Percentiles rank a stretch among this genome's conserved stretches.
Conservation (phyloP, 495 filamentous ascomycete species). For the Lophiostoma macrostomum region DNA sequence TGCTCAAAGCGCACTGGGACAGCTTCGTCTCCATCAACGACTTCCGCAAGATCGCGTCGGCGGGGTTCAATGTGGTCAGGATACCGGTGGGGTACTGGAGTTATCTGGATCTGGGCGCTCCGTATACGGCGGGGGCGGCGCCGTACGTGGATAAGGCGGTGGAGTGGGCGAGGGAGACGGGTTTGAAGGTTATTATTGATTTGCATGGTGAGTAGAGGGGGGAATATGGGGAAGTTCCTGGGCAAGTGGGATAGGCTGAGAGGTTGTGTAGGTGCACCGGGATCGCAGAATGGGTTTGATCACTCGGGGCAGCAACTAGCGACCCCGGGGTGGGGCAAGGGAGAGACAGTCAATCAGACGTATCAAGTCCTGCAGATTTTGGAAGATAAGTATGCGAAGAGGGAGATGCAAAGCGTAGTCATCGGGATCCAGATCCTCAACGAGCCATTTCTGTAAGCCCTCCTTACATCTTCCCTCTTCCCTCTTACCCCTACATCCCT, state of each 20-base stretch:
- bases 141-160: slow-evolving; percentile 48
- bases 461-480: too few species aligned
- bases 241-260: too few species aligned
- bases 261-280: slow-evolving; percentile 40
- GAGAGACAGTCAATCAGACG: slow-evolving; percentile 55
- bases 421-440: slow-evolving; percentile 70
- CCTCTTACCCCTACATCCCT: too few species aligned
- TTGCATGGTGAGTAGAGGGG: too few species aligned
- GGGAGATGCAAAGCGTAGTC: slow-evolving; percentile 59
- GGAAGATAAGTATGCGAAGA: slow-evolving; percentile 52
- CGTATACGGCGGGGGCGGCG: slow-evolving; percentile 48
- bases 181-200: slow-evolving; percentile 50
- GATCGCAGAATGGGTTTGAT: slow-evolving; percentile 44
- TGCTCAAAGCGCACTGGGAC: slow-evolving; percentile 64
- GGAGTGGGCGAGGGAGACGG: slow-evolving; percentile 44
- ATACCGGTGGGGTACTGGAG: slow-evolving; percentile 54
- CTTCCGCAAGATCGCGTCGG: slow-evolving; percentile 45
- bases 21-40: slow-evolving; percentile 38
- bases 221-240: too few species aligned
- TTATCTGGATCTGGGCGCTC: slow-evolving; percentile 43
- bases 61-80: slow-evolving; percentile 50
- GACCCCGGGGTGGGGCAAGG: slow-evolving; percentile 53
- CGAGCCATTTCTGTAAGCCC: slow-evolving; percentile 60
- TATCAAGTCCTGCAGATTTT: slow-evolving; percentile 55
- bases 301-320: slow-evolving; percentile 38